Evolutionary conservation across 169 alveolate species (phyloP).

Genomic region (Cystoisospora suis): DNA sequence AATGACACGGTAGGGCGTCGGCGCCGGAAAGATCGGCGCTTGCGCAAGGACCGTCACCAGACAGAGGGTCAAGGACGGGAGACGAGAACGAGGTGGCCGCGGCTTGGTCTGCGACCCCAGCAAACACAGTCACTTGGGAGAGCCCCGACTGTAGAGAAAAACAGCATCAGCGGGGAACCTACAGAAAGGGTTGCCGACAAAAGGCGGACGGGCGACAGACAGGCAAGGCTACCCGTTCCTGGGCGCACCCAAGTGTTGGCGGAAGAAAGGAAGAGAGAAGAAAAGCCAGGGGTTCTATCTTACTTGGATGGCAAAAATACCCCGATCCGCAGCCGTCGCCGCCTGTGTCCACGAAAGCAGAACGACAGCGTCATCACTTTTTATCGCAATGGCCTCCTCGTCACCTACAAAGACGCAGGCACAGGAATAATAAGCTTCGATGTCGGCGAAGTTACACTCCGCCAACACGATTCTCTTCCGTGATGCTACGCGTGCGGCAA

Average conservation of each 20-base stretch:
- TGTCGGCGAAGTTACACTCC: not conserved
- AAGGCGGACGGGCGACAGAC: too few species aligned
- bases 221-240: not conserved
- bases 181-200: too few species aligned
- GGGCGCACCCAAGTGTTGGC: not conserved
- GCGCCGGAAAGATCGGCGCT: too few species aligned
- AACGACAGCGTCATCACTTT: not conserved
- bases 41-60: too few species aligned
- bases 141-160: too few species aligned
- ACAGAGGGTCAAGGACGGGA: too few species aligned
- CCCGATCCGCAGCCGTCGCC: not conserved
- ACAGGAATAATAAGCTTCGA: not conserved
- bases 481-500: too few species aligned
- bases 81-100: too few species aligned
- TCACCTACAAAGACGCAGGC: not conserved
- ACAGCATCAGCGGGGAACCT: too few species aligned
- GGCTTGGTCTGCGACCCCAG: too few species aligned
- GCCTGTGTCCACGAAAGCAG: not conserved
- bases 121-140: not conserved
- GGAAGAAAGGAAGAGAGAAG: not conserved
- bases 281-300: not conserved
- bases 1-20: too few species aligned
- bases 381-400: not conserved
- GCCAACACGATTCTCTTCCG: not conserved
- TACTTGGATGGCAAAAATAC: conserved; percentile 3